Conservation (phyloP, 1,284 basidiomycete genomes). For the Cronartium ribicola region DNA sequence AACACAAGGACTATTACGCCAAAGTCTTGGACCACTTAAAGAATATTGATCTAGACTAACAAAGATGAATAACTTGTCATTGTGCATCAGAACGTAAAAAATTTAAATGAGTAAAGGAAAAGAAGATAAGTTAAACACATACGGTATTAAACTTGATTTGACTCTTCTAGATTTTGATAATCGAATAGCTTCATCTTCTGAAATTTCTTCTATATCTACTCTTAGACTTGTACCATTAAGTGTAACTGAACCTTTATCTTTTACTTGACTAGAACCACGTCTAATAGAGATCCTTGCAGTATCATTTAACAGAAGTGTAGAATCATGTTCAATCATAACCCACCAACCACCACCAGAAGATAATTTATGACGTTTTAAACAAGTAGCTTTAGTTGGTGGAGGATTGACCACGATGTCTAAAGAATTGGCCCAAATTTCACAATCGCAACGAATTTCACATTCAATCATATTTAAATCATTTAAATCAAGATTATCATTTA, state of each 20-base stretch:
- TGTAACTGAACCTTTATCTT: constrained; percentile 70
- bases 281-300: constrained; percentile 68
- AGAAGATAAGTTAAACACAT: constrained; percentile 54
- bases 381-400: constrained; percentile 77
- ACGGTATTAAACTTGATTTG: constrained; percentile 77
- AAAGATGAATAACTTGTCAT: constrained; percentile 3
- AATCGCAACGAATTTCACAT: constrained; percentile 88
- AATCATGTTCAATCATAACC: constrained; percentile 87
- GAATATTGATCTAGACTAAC: constrained; percentile 41
- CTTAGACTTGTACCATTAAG: constrained; percentile 81
- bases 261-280: constrained; percentile 58
- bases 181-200: constrained; percentile 79
- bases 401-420: constrained; percentile 91
- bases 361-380: constrained; percentile 78
- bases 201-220: constrained; percentile 86
- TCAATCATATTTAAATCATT: constrained; percentile 62
- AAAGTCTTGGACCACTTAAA: constrained; percentile 30
- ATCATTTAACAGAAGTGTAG: constrained; percentile 69
- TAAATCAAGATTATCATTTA: constrained; percentile 17
- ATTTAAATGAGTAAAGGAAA: neutral
- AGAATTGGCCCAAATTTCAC: constrained; percentile 81
- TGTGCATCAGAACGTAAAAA: constrained; percentile 7
- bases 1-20: constrained; percentile 20
- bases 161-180: constrained; percentile 78
- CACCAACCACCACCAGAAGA: constrained; percentile 93